These are phyloP conservation scores for Blastocladiella britannica DNA, from an alignment of 192 early-diverging fungal genomes.

Conservation along the genomic window DNA sequence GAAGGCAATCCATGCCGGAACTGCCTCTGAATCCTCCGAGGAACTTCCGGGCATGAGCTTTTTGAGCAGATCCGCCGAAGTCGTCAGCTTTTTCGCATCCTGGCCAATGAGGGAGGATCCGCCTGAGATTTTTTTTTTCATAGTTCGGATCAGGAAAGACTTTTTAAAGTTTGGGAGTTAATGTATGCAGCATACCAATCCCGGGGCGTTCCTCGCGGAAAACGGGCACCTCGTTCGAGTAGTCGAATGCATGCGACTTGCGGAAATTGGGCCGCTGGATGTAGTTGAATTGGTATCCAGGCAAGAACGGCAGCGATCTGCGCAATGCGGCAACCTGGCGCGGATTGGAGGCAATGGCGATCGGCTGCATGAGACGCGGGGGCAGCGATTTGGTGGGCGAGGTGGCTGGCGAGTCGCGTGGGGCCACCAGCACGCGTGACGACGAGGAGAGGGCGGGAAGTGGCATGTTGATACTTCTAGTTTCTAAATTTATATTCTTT, in stretches of 20 bases:
- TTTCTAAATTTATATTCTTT: too few relatives aligned
- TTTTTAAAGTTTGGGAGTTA: too few relatives aligned
- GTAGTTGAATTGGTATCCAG: conserved; percentile 21
- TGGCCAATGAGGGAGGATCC: conserved; percentile 21
- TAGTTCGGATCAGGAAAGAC: too few relatives aligned
- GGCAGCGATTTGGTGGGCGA: too few relatives aligned
- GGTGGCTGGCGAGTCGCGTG: too few relatives aligned
- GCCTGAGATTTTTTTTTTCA: too few relatives aligned
- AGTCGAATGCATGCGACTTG: conserved; percentile 39
- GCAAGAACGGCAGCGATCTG: conserved; percentile 23
- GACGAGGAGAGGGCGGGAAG: too few relatives aligned
- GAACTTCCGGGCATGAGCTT: not conserved
- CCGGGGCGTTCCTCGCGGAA: conserved; percentile 23
- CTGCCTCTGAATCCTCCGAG: conserved; percentile 2
- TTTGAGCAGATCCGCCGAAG: conserved; percentile 16
- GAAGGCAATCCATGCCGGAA: conserved; percentile 7
- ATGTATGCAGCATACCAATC: conserved; percentile 30
- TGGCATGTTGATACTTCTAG: too few relatives aligned
- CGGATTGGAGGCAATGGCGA: too few relatives aligned
- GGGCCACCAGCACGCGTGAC: too few relatives aligned
- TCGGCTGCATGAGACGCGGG: too few relatives aligned
- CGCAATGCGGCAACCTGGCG: too few relatives aligned
- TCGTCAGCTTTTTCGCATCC: conserved; percentile 19
- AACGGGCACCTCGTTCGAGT: conserved; percentile 26
- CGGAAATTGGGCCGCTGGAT: conserved; percentile 19